Percentiles rank a stretch among this genome's conserved stretches.
phyloP scores from a whole-genome alignment of 306 rosid genomes.

The Prunus mongolica region DNA sequence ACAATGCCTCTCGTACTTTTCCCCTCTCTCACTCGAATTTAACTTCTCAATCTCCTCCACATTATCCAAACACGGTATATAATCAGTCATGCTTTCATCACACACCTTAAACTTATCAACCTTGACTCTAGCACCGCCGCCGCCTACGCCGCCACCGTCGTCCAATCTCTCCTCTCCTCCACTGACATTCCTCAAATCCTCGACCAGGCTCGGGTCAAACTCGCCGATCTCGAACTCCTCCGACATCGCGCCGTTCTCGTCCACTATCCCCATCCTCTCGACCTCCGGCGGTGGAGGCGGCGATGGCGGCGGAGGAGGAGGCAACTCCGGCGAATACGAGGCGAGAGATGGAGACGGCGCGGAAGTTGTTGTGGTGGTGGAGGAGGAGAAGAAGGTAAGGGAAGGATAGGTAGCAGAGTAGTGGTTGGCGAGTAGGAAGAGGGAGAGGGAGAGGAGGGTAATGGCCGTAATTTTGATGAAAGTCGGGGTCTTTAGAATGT shows the following conservation, averaged over 20 bases:
- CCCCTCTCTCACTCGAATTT: conserved; percentile 43
- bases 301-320: not conserved
- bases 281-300: conserved; percentile 44
- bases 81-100: conserved; percentile 50
- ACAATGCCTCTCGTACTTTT: conserved; percentile 76
- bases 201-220: conserved; percentile 30
- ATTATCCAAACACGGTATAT: conserved; percentile 80
- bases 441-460: conserved; percentile 44
- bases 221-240: conserved; percentile 70
- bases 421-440: conserved; percentile 39
- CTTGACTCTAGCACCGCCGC: conserved; percentile 19
- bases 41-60: conserved; percentile 35
- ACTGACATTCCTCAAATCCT: conserved; percentile 29
- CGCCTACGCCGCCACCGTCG: not conserved
- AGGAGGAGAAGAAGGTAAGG: conserved; percentile 27
- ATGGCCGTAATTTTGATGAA: conserved; percentile 46
- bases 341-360: not conserved
- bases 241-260: conserved; percentile 74
- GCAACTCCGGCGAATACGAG: not conserved
- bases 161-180: conserved; percentile 13
- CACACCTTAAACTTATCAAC: conserved; percentile 48
- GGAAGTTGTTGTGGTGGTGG: conserved; percentile 9
- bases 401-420: conserved; percentile 27
- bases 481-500: conserved; percentile 42
- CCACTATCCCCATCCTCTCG: conserved; percentile 59